Evolutionary conservation across 2,329 filamentous ascomycete genomes (phyloP), one percentile per base, ranked within the genome.

Genomic region (Colletotrichum orchidophilum): DNA sequence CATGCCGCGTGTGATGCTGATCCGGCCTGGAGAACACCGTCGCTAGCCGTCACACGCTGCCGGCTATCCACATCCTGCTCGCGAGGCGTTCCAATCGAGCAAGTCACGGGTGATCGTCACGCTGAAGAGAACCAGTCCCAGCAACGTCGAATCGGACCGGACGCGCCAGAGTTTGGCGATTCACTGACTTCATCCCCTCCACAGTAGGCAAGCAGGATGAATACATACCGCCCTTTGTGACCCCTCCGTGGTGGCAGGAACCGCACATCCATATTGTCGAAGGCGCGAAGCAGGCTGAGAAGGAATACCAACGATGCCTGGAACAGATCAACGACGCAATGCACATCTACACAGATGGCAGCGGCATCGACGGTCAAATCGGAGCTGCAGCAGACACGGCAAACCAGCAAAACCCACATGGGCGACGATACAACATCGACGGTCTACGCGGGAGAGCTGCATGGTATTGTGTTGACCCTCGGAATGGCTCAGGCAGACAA

Each of bases 261-360:
- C 60, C 21, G 24, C 31, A 24, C 13, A 35, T 62, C 42, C 26
- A 35, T 26, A 62, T 62, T n/a, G 42, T 5, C 13, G 11, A 24
- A 50, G 59, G 29, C 5, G 15, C 26, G 31, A 42, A 62, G 9
- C n/a, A 49, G 5, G 59, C 59, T 33, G 3, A 62, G 31, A 52
- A 62, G 42, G 59, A 35, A 52, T n/a, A 62, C 12, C 5, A 52
- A 52, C n/a, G 11, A 62, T 52, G 9, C 13, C 59, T 50, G 1
- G 31, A 63, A 53, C 29, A 57, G 11, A 42, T 6, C 33, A 58
- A 24, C 13, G 27, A 39, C n/a, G 33, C 33, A 46, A 8, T 59
- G 13, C n/a, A 61, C 3, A 60, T 67, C 8, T 73, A 71, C 29
- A 73, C 55, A 21, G 67, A 71, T 29, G 50, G 67, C 24, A 71